Evolutionary conservation across 2,329 filamentous ascomycete genomes (phyloP), one percentile per base, ranked within the genome.

Genomic region (Westerdykella ornata): DNA sequence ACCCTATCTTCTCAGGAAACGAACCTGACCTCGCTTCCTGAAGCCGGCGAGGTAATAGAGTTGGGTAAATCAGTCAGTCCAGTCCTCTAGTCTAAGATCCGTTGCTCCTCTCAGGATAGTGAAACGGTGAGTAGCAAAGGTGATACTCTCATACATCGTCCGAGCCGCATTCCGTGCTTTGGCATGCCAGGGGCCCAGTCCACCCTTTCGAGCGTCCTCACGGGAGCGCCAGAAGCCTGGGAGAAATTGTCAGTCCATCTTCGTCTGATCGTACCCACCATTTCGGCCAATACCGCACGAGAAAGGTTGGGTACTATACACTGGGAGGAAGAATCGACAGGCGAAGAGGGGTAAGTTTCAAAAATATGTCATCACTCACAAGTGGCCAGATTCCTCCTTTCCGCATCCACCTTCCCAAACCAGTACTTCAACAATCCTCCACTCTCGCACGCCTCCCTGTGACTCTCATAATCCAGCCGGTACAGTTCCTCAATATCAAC

Each of bases 341-440:
- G 6, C 22, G 22, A 26, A 26, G 12, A 11, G 7, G 22, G 7
- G 12, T 9, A 35, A 38, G 13, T 16, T 37, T 11, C 26, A 37
- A 11, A 15, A 30, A 37, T 19, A 29, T 15, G 8, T 26, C 33
- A 31, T 30, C 37, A 68, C 72, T 60, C 59, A 72, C 71, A 73
- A 37, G 88, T 95, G 33, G 89, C 89, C 55, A 96, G 66, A 68
- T 95, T 95, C 57, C 79, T 73, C 47, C 83, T 75, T 38, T 84
- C 72, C 33, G 64, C 69, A 67, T 94, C 80, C 15, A 84, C 82
- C 26, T 70, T 73, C 2, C 88, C 87, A 64, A 94, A 95, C 88
- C 89, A 95, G 67, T 96, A 95, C 65, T 94, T 94, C 59, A 95
- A 68, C 59, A 96, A 77, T 0, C 88, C 88, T 5, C 88, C 88